These are phyloP conservation scores for Phytophthora sp. DNA, from an alignment of 352 stramenopile genomes.

Conservation along the genomic window DNA sequence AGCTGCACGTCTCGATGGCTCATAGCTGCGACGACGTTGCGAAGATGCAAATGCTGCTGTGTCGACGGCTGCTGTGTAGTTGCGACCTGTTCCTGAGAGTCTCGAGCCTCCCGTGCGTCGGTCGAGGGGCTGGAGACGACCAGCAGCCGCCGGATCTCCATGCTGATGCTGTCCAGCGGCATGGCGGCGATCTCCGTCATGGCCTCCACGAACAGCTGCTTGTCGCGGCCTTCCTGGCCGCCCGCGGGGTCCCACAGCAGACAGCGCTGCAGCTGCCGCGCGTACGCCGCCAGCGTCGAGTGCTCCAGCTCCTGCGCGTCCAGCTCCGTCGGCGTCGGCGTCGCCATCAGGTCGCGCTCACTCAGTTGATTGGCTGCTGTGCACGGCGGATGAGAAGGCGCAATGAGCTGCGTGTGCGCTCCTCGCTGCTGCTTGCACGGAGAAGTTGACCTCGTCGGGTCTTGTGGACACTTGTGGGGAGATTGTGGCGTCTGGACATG, in stretches of 20 bases:
- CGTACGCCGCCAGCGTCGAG: conserved; percentile 29
- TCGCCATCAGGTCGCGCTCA: too few relatives aligned
- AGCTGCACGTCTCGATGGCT: conserved; percentile 68
- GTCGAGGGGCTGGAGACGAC: conserved; percentile 29
- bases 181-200: conserved; percentile 77
- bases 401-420: too few relatives aligned
- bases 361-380: too few relatives aligned
- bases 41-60: conserved; percentile 25
- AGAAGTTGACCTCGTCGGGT: too few relatives aligned
- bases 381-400: too few relatives aligned
- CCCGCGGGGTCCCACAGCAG: conserved; percentile 46
- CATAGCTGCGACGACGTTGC: conserved; percentile 53
- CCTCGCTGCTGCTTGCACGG: too few relatives aligned
- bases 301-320: conserved; percentile 13
- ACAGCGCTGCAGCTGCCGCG: conserved; percentile 31
- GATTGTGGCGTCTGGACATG: too few relatives aligned
- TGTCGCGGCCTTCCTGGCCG: conserved; percentile 23
- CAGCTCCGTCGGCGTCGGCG: background rate
- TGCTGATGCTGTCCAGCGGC: conserved; percentile 67
- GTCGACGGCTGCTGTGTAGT: background rate
- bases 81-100: background rate
- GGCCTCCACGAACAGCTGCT: conserved; percentile 69
- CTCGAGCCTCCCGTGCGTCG: background rate
- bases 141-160: conserved; percentile 72
- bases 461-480: too few relatives aligned